phyloP scores from a whole-genome alignment of 2,329 filamentous ascomycete species.

The Trichophyton mentagrophytes region DNA sequence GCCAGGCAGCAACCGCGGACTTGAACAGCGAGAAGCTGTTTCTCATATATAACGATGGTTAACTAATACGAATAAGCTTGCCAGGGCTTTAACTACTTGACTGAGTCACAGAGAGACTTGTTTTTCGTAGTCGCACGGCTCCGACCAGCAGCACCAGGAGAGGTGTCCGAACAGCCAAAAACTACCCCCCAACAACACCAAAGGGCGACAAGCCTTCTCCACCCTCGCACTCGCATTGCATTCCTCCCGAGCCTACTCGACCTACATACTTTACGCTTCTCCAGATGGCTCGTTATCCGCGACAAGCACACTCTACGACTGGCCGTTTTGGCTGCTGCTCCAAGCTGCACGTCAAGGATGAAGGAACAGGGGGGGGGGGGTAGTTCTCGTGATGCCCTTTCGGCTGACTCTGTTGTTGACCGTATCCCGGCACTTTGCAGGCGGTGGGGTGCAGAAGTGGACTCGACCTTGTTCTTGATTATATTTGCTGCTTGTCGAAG shows the following conservation, averaged over 20 bases:
- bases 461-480: no score
- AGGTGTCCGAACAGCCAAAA: not conserved
- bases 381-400: conserved; percentile 22
- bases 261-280: no score
- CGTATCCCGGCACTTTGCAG: not conserved
- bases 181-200: not conserved
- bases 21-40: no score
- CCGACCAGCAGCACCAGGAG: not conserved
- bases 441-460: not conserved
- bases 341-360: not conserved
- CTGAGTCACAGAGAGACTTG: no score
- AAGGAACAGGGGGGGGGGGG: conserved; percentile 20
- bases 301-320: no score
- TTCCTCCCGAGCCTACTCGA: not conserved
- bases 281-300: no score
- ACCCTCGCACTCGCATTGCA: not conserved
- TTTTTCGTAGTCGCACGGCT: not conserved
- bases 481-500: no score
- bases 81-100: no score
- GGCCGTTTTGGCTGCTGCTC: not conserved
- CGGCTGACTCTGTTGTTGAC: not conserved
- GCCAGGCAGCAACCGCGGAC: no score
- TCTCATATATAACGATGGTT: no score
- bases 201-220: not conserved
- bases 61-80: no score